phyloP scores from a whole-genome alignment of 768 basidiomycete species.

The Naganishia friedmannii region DNA sequence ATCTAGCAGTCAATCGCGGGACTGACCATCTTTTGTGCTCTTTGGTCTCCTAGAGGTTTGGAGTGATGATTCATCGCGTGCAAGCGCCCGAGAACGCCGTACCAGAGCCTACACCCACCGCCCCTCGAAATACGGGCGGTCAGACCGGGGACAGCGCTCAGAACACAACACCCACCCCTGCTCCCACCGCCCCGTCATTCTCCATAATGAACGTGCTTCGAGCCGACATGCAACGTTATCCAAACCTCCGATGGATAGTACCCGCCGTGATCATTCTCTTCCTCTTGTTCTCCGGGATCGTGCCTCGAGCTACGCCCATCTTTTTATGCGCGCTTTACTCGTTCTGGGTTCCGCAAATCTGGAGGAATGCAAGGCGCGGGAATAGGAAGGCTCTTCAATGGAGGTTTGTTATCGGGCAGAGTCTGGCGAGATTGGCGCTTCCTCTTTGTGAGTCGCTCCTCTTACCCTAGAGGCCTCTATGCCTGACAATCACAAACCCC shows the following conservation, averaged over 20 bases:
- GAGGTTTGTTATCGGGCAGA: conserved; percentile 75
- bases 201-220: conserved; percentile 23
- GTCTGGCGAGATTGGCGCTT: conserved; percentile 66
- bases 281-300: conserved; percentile 62
- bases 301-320: conserved; percentile 60
- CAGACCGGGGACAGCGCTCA: background rate
- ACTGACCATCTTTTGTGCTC: conserved; percentile 21
- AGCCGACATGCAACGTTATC: conserved; percentile 21
- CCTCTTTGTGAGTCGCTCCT: conserved; percentile 64
- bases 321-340: conserved; percentile 70
- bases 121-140: background rate
- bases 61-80: conserved; percentile 72
- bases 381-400: conserved; percentile 66
- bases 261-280: conserved; percentile 70
- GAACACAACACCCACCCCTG: background rate
- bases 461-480: background rate
- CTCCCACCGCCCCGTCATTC: conserved; percentile 3
- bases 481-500: background rate
- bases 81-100: conserved; percentile 59
- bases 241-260: conserved; percentile 53
- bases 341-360: conserved; percentile 82
- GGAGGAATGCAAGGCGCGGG: conserved; percentile 69
- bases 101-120: background rate
- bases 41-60: conserved; percentile 66
- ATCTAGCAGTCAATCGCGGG: background rate